Base-by-base conservation (phyloP, 208 protist species). In the Trypanosomatidae sp. region DNA sequence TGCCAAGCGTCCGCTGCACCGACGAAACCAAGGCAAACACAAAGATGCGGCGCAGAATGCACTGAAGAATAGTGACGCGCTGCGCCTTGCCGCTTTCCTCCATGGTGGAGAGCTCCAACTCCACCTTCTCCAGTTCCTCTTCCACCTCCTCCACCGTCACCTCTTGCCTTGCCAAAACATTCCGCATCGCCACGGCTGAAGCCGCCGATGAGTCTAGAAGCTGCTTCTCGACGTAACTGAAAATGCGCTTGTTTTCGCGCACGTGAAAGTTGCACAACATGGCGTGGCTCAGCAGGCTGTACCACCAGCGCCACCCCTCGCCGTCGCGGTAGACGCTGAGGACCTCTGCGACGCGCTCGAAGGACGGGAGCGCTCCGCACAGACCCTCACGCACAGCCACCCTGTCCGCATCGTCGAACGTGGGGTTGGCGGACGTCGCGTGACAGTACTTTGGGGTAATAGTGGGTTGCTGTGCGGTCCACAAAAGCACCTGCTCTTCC, bases 291-390 rank as follows among this genome's bases (percentile, higher is more conserved):
- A 80, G 70, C 3, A 80, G 64, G 13, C 22, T 49, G 69, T 80
- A 80, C 76, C 76, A 80, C 65, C 76, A 75, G 0, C 70, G 76
- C 76, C 76, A 80, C 41, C 56, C 49, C 19, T 80, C 70, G 15
- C 66, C 55, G 12, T 72, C 66, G 50, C 66, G 47, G 41, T 73
- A 67, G 33, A 39, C 25, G 10, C 47, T 67, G 49, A 74, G 62
- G 9, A 64, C 56, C 15, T 71, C 64, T 12, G 41, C 13, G 22
- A 76, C 65, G 12, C 62, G 39, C 10, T 75, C 50, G 28, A 72
- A 80, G 33, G 76, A 39, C 0, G 76, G 76, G 15, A 80, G 58
- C 25, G 59, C 64, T 0, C 62, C 19, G 43, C 76, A 80, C 33
- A 76, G 52, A 30, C n/a, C 53, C 28, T 74, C 76, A 15, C 66